Conservation (phyloP, 306 rosid species). For the Geum urbanum region DNA sequence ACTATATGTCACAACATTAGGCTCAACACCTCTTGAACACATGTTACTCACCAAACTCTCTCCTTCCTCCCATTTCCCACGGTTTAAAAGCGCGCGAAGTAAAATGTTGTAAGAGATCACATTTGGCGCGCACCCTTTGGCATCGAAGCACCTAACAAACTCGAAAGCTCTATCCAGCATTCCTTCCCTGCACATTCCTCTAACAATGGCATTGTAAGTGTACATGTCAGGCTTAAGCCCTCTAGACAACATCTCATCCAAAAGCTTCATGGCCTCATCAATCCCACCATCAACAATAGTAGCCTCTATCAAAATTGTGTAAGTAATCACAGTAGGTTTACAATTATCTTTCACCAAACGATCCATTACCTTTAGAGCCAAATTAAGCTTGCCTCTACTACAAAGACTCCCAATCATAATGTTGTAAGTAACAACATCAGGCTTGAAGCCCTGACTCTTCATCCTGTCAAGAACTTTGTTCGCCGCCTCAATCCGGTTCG, state of each 20-base stretch:
- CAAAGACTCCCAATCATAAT: constrained; percentile 79
- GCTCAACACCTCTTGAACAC: constrained; percentile 58
- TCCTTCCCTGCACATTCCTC: constrained; percentile 72
- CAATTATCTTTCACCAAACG: constrained; percentile 62
- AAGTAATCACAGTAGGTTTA: constrained; percentile 70
- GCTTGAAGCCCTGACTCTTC: constrained; percentile 57
- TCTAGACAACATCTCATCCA: constrained; percentile 64
- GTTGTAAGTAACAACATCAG: constrained; percentile 77
- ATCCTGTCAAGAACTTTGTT: constrained; percentile 60
- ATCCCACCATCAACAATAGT: constrained; percentile 60
- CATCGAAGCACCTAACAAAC: constrained; percentile 39
- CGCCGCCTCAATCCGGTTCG: constrained; percentile 54
- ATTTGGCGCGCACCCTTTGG: constrained; percentile 59
- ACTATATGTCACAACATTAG: constrained; percentile 61
- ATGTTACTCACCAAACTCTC: constrained; percentile 55
- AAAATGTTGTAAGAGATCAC: constrained; percentile 60
- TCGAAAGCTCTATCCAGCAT: constrained; percentile 64
- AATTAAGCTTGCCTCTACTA: constrained; percentile 51
- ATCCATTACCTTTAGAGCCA: constrained; percentile 55
- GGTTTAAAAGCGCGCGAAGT: constrained; percentile 52
- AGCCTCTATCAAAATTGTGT: constrained; percentile 78
- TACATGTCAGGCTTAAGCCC: constrained; percentile 71
- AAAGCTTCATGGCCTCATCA: constrained; percentile 59
- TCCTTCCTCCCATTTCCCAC: constrained; percentile 61
- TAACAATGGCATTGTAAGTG: constrained; percentile 60